These are phyloP conservation scores for Cytospora paraplurivora DNA, from an alignment of 2,329 filamentous ascomycete species.

Conservation along the genomic window DNA sequence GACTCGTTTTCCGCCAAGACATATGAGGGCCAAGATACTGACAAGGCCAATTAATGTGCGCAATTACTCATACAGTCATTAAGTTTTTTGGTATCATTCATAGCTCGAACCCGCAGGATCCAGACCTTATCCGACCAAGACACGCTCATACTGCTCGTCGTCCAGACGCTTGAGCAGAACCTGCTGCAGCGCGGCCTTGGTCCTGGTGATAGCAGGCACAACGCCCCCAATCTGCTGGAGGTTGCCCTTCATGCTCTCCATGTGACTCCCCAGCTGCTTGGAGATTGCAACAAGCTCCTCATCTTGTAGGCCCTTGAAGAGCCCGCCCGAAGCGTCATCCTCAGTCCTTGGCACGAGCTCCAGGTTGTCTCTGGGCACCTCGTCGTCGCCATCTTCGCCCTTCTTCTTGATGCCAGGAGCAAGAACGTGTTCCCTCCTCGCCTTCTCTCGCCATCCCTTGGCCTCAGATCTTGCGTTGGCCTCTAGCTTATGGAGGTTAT, in stretches of 20 bases:
- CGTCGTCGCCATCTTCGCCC: conserved; percentile 17
- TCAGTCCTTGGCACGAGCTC: conserved; percentile 29
- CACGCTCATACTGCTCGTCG: conserved; percentile 48
- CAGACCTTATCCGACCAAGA: conserved; percentile 45
- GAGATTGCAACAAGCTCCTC: conserved; percentile 49
- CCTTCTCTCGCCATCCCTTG: conserved; percentile 51
- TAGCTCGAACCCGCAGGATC: conserved; percentile 3
- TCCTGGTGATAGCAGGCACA: conserved; percentile 50
- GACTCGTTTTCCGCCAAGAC: not conserved
- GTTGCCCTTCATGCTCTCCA: conserved; percentile 59
- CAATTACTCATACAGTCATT: conserved; percentile 4
- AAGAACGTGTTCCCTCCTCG: conserved; percentile 53
- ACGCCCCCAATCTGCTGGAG: conserved; percentile 57
- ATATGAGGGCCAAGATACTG: not conserved
- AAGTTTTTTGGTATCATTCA: conserved; percentile 3
- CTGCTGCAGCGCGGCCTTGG: conserved; percentile 51
- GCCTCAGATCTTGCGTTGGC: conserved; percentile 58
- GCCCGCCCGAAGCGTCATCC: conserved; percentile 18
- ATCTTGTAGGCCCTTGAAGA: conserved; percentile 43
- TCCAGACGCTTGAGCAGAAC: conserved; percentile 51
- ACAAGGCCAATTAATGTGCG: not conserved
- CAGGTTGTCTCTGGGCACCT: conserved; percentile 17
- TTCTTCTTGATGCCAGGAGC: conserved; percentile 42
- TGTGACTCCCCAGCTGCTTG: conserved; percentile 54
- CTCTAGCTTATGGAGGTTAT: conserved; percentile 52